Conservation (phyloP, 352 stramenopile species). For the Elongisporangium anandrum region DNA sequence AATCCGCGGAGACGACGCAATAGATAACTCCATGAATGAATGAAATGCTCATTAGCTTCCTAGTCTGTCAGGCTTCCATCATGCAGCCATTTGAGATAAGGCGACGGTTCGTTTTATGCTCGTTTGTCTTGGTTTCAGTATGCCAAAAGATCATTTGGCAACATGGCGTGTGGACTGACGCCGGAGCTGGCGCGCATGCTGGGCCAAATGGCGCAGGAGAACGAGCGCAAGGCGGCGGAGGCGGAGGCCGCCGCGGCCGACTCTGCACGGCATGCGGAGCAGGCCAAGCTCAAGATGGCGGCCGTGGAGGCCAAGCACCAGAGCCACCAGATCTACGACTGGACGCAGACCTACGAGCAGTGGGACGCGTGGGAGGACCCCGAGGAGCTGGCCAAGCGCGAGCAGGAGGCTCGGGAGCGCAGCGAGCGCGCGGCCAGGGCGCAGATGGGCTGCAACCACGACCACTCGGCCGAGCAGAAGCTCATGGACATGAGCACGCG, state of each 20-base stretch:
- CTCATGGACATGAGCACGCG: slow-evolving; percentile 82
- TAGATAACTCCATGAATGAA: background rate
- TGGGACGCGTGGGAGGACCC: slow-evolving; percentile 80
- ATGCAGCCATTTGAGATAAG: background rate
- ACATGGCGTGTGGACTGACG: slow-evolving; percentile 66
- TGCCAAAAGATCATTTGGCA: background rate
- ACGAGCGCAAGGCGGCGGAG: slow-evolving; percentile 39
- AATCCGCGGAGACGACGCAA: slow-evolving; percentile 3
- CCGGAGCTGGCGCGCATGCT: slow-evolving; percentile 68
- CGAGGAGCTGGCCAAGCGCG: slow-evolving; percentile 63
- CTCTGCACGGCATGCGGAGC: slow-evolving; percentile 37
- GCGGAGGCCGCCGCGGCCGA: slow-evolving; percentile 23
- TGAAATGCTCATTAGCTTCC: background rate
- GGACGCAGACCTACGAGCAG: slow-evolving; percentile 72
- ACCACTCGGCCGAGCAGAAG: slow-evolving; percentile 85
- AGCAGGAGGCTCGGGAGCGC: slow-evolving; percentile 60
- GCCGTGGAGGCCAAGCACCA: slow-evolving; percentile 14
- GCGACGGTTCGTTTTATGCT: background rate
- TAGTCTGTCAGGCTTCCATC: no score
- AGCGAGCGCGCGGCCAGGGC: slow-evolving; percentile 40
- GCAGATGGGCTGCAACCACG: slow-evolving; percentile 72
- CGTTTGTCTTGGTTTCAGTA: background rate
- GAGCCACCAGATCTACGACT: slow-evolving; percentile 43
- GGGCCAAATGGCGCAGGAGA: slow-evolving; percentile 53
- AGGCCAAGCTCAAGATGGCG: slow-evolving; percentile 29